Conservation (phyloP, 2,329 filamentous ascomycete genomes). For the Ophiostoma novo-ulmi region DNA sequence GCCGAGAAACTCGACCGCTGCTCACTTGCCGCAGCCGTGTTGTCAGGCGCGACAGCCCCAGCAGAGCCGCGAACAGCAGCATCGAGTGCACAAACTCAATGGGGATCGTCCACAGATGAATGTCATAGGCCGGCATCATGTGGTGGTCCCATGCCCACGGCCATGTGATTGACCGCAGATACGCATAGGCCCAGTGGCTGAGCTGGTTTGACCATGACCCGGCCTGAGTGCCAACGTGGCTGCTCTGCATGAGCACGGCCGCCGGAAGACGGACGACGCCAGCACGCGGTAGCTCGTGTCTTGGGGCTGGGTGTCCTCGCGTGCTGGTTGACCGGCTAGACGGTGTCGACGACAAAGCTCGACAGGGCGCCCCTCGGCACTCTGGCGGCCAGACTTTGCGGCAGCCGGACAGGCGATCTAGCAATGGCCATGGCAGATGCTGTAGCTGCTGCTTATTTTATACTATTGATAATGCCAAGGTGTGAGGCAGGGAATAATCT, state of each 20-base stretch:
- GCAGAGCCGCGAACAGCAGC: slow-evolving; percentile 39
- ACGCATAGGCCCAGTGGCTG: slow-evolving; percentile 31
- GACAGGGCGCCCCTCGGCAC: neutral
- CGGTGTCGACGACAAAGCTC: neutral
- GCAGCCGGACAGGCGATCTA: neutral
- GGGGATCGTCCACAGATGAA: slow-evolving; percentile 47
- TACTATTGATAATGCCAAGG: neutral
- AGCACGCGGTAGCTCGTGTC: slow-evolving; percentile 37
- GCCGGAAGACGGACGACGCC: slow-evolving; percentile 41
- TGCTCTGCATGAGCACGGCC: slow-evolving; percentile 35
- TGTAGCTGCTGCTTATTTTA: neutral
- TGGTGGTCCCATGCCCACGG: slow-evolving; percentile 36
- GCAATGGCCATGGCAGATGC: neutral
- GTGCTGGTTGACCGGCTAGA: too few species aligned
- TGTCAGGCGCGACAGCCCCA: slow-evolving; percentile 37
- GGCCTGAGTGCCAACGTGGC: slow-evolving; percentile 18
- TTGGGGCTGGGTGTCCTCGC: too few species aligned
- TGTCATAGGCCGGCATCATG: slow-evolving; percentile 38
- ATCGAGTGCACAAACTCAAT: slow-evolving; percentile 45
- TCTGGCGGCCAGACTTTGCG: neutral
- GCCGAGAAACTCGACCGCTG: slow-evolving; percentile 43
- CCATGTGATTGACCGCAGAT: slow-evolving; percentile 36
- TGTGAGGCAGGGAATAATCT: too few species aligned
- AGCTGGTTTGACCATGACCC: slow-evolving; percentile 29
- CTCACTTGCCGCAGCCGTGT: slow-evolving; percentile 39